These are phyloP conservation scores for Babjeviella inositovora DNA, from an alignment of 805 yeast species.

Conservation along the genomic window DNA sequence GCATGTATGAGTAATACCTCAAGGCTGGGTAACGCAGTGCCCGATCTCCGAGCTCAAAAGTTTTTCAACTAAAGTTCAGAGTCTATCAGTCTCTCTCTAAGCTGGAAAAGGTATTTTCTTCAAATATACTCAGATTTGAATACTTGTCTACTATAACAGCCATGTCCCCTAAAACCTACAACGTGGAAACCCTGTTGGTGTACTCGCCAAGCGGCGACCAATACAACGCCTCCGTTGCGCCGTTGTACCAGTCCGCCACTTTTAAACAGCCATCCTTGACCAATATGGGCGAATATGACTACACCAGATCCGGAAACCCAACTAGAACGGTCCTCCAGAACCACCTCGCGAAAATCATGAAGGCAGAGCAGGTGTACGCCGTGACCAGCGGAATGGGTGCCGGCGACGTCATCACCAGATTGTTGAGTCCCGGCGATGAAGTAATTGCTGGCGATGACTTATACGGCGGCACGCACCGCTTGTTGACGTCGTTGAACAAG, in stretches of 20 bases:
- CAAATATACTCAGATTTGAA: too few species aligned
- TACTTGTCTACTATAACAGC: too few species aligned
- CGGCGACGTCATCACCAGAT: slow-evolving; percentile 66
- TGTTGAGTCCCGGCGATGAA: slow-evolving; percentile 71
- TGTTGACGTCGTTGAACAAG: slow-evolving; percentile 53
- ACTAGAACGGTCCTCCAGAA: slow-evolving; percentile 70
- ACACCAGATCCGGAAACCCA: slow-evolving; percentile 89
- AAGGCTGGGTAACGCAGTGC: too few species aligned
- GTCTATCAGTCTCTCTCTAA: too few species aligned
- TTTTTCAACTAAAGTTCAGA: too few species aligned
- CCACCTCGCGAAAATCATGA: slow-evolving; percentile 66
- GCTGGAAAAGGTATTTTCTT: too few species aligned
- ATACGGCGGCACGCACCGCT: slow-evolving; percentile 87
- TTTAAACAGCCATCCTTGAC: slow-evolving; percentile 65
- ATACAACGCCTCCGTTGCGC: slow-evolving; percentile 70
- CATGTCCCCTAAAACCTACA: slow-evolving; percentile 16
- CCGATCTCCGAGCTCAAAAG: too few species aligned
- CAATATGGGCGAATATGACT: slow-evolving; percentile 59
- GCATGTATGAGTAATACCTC: too few species aligned
- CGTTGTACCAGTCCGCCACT: slow-evolving; percentile 88
- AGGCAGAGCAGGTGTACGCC: slow-evolving; percentile 62
- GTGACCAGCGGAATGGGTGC: slow-evolving; percentile 92
- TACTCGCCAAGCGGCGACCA: slow-evolving; percentile 47
- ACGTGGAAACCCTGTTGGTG: slow-evolving; percentile 59
- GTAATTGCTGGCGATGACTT: slow-evolving; percentile 90